These are phyloP conservation scores for Starmerella vaccinii DNA, from an alignment of 805 yeast genomes.

Conservation along the genomic window DNA sequence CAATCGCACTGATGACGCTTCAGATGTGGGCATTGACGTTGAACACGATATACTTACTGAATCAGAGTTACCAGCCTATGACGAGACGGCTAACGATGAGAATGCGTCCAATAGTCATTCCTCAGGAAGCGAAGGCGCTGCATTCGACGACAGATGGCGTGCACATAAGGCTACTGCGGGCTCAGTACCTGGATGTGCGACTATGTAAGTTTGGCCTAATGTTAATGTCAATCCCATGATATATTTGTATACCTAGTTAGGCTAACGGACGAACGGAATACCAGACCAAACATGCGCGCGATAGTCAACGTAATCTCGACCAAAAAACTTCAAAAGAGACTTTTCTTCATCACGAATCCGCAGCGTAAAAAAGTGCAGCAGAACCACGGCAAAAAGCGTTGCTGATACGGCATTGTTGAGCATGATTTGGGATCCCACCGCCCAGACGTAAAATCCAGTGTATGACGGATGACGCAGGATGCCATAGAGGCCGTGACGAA, in stretches of 20 bases:
- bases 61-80: constrained; percentile 16
- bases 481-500: constrained; percentile 64
- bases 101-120: constrained; percentile 3
- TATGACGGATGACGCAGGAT: constrained; percentile 79
- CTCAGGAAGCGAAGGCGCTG: not conserved
- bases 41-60: constrained; percentile 11
- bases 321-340: constrained; percentile 58
- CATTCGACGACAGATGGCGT: not conserved
- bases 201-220: not conserved
- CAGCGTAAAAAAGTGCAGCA: constrained; percentile 57
- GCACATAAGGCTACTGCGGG: not conserved
- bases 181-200: not conserved
- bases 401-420: constrained; percentile 56
- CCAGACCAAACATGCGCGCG: constrained; percentile 41
- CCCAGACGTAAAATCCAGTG: constrained; percentile 89
- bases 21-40: constrained; percentile 7
- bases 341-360: constrained; percentile 65
- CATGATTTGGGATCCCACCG: constrained; percentile 68
- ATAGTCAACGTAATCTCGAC: constrained; percentile 51
- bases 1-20: not conserved
- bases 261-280: constrained; percentile 50
- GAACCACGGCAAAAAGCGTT: constrained; percentile 42
- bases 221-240: not conserved
- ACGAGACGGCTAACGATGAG: constrained; percentile 15
- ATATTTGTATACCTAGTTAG: not conserved